Conservation (phyloP, 306 rosid genomes). For the Inga laurina region DNA sequence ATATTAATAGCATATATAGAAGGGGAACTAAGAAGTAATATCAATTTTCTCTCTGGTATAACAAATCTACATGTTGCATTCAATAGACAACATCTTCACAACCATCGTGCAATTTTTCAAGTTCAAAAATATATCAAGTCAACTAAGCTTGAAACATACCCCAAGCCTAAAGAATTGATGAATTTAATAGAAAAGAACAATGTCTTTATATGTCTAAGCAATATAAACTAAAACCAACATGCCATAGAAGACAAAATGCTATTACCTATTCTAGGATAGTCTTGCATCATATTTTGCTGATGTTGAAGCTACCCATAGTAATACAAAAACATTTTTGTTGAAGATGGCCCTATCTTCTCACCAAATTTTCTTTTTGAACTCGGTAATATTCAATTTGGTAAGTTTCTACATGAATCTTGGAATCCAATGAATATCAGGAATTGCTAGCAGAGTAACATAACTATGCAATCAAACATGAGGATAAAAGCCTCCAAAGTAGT, state of each 20-base stretch:
- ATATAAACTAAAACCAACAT: constrained; percentile 3
- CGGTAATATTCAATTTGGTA: constrained; percentile 61
- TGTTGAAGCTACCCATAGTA: constrained; percentile 90
- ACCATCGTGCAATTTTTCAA: not conserved
- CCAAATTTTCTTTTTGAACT: constrained; percentile 76
- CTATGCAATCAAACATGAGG: not conserved
- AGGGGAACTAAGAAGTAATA: not conserved
- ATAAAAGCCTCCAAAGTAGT: constrained; percentile 31
- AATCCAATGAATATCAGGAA: not conserved
- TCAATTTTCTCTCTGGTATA: not conserved
- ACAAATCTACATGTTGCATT: not conserved
- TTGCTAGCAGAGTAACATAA: not conserved
- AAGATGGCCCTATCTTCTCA: constrained; percentile 82
- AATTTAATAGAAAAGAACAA: constrained; percentile 8
- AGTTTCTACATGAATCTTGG: constrained; percentile 43
- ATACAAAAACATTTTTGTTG: constrained; percentile 94
- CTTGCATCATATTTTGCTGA: constrained; percentile 86
- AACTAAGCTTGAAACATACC: not conserved
- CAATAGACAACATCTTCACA: constrained; percentile 13
- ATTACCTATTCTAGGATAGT: constrained; percentile 78
- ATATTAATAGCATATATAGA: constrained; percentile 3
- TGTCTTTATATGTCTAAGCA: not conserved
- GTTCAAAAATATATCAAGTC: not conserved
- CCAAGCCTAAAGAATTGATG: constrained; percentile 11
- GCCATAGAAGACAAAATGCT: constrained; percentile 1